phyloP scores from a whole-genome alignment of 2,329 filamentous ascomycete genomes.

The Orbilia blumenaviensis region DNA sequence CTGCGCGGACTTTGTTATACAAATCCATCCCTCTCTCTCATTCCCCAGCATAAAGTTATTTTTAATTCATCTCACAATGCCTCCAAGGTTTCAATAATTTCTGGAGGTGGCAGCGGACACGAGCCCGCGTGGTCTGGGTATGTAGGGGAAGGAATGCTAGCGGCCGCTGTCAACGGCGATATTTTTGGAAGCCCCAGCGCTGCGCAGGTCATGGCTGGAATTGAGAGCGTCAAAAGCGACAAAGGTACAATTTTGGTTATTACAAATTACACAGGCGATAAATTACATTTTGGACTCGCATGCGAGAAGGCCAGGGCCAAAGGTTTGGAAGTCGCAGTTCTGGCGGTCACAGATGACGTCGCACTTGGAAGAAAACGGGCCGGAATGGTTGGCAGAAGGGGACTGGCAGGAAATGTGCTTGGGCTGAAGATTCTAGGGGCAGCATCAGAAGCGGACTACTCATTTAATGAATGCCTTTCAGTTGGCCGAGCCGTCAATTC shows the following conservation, averaged over 20 bases:
- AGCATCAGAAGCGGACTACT: conserved; percentile 34
- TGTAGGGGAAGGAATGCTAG: conserved; percentile 81
- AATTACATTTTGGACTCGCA: conserved; percentile 92
- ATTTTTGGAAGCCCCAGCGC: conserved; percentile 85
- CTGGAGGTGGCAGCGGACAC: conserved; percentile 88
- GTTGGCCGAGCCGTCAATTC: conserved; percentile 63
- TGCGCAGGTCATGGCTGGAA: conserved; percentile 71
- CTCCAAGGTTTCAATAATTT: conserved; percentile 78
- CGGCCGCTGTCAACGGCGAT: conserved; percentile 83
- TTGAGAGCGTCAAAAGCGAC: conserved; percentile 59
- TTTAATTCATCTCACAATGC: conserved; percentile 68
- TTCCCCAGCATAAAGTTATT: conserved; percentile 78
- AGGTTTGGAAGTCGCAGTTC: conserved; percentile 82
- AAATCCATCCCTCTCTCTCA: conserved; percentile 45
- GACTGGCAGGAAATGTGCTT: conserved; percentile 88
- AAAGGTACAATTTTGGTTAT: conserved; percentile 86
- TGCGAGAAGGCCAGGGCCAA: conserved; percentile 88
- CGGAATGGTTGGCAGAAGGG: conserved; percentile 90
- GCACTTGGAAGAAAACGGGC: conserved; percentile 82
- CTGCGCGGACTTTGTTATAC: conserved; percentile 39
- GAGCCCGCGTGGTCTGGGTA: conserved; percentile 77
- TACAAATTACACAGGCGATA: conserved; percentile 93
- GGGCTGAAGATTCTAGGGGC: conserved; percentile 59
- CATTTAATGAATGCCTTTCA: conserved; percentile 40
- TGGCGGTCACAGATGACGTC: conserved; percentile 90